Conservation (phyloP, 2,329 filamentous ascomycete genomes). For the Metarhizium humberi region DNA sequence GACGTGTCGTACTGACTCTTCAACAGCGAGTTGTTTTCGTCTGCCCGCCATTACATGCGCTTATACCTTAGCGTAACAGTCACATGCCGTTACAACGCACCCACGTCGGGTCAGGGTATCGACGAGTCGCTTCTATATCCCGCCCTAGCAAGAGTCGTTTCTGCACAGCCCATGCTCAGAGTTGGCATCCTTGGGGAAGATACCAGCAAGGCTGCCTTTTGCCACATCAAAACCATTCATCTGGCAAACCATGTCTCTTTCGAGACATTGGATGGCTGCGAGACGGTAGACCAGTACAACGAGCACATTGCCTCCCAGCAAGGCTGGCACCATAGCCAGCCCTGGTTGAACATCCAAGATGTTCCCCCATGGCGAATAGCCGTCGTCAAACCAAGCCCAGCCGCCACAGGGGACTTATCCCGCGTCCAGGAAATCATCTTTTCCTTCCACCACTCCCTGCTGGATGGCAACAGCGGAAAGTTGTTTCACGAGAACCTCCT, state of each 20-base stretch:
- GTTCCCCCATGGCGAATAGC: conserved; percentile 39
- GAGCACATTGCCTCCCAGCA: conserved; percentile 21
- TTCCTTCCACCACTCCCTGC: conserved; percentile 41
- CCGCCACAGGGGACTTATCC: conserved; percentile 6
- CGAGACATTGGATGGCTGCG: conserved; percentile 11
- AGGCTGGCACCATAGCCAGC: conserved; percentile 28
- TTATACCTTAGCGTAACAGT: conserved; percentile 37
- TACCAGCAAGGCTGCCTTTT: conserved; percentile 32
- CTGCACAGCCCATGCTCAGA: conserved; percentile 36
- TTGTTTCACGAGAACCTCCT: conserved; percentile 41
- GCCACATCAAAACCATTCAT: conserved; percentile 31
- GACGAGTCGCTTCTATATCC: conserved; percentile 18
- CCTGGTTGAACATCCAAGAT: conserved; percentile 29
- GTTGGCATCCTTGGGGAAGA: conserved; percentile 38
- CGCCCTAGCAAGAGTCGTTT: conserved; percentile 31
- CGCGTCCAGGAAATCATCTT: conserved; percentile 33
- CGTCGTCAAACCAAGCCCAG: conserved; percentile 19
- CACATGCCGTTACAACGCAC: conserved; percentile 31
- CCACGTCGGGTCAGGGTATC: conserved; percentile 2
- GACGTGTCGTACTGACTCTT: neutral
- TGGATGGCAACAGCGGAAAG: conserved; percentile 39
- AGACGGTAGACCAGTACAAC: conserved; percentile 19
- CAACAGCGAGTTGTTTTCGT: conserved; percentile 33
- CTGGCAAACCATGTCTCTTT: conserved; percentile 34
- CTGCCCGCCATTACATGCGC: conserved; percentile 35